Base-by-base conservation (phyloP, 805 yeast species). In the Danielia oregonensis region DNA sequence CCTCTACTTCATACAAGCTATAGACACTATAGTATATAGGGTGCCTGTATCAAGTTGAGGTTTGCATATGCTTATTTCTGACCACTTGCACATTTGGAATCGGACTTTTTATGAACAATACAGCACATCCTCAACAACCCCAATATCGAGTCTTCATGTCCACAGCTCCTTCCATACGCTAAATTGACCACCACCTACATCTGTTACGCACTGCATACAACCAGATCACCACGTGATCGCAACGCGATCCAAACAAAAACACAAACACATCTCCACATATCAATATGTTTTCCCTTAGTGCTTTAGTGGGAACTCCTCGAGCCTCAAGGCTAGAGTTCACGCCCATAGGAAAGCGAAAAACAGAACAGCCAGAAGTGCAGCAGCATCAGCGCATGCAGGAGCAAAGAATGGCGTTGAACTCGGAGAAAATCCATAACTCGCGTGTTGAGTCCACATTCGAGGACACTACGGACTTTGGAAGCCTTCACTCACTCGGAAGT, bases 311-410 rank as follows among this genome's bases (percentile, higher is more conserved):
- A 11, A 42, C 55, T 2, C 46, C 51, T 16, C 51, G 39, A 36
- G 39, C 39, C 13, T 35, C 43, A 21, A 35, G 33, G 14, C 49
- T 45, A 16, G 58, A 54, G 40, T 54, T 54, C 35, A 48, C 57
- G 4, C 59, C 59, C 9, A 52, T 54, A 4, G 59, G 59, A 5
- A 45, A 41, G 32, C 44, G 53, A 26, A 17, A n/a, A 17, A 5
- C 29, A 9, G 22, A 19, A 15, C 28, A 8, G 25, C 6, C 9
- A 9, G 18, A 10, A 40, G 18, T 17, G 3, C 33, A 5, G 4
- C 9, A 11, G 16, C 11, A n/a, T 6, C 22, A 19, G 22, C n/a
- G n/a, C n/a, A n/a, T n/a, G n/a, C n/a, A n/a, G n/a, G 12, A 11
- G 17, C 24, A 26, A 4, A 17, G 36, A 12, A 39, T 36, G 4